phyloP scores from a whole-genome alignment of 1,284 basidiomycete genomes.

The Golubevia pallescens region DNA sequence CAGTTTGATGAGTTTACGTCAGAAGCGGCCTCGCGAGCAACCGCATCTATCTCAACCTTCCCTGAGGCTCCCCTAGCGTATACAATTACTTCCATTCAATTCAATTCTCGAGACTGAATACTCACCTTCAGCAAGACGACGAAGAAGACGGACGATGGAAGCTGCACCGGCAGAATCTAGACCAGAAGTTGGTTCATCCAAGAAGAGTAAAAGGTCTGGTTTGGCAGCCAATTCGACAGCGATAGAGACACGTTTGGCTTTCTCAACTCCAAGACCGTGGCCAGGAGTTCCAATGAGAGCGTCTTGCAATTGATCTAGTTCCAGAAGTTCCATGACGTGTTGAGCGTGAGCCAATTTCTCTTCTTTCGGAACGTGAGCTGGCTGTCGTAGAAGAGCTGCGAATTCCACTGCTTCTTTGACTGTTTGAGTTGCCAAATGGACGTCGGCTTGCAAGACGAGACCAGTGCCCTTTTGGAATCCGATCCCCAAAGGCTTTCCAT shows the following conservation, averaged over 20 bases:
- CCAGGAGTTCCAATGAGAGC: slow-evolving; percentile 45
- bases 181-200: slow-evolving; percentile 54
- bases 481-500: slow-evolving; percentile 17
- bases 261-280: slow-evolving; percentile 41
- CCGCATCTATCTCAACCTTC: no score
- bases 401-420: slow-evolving; percentile 50
- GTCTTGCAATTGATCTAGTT: slow-evolving; percentile 34
- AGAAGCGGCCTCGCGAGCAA: no score
- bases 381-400: slow-evolving; percentile 45
- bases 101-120: no score
- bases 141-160: slow-evolving; percentile 40
- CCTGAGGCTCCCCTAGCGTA: no score
- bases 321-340: slow-evolving; percentile 37
- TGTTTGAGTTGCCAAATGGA: slow-evolving; percentile 41
- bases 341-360: slow-evolving; percentile 39
- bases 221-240: slow-evolving; percentile 52
- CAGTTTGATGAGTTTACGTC: no score
- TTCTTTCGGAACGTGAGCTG: slow-evolving; percentile 24
- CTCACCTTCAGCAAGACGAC: slow-evolving; percentile 25
- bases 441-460: slow-evolving; percentile 27
- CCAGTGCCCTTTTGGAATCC: slow-evolving; percentile 22
- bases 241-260: slow-evolving; percentile 46
- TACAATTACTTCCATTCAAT: no score
- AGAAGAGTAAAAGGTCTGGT: slow-evolving; percentile 48
- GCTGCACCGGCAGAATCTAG: slow-evolving; percentile 40